Conservation (phyloP, 2,329 filamentous ascomycete genomes). For the Pyricularia grisea region DNA sequence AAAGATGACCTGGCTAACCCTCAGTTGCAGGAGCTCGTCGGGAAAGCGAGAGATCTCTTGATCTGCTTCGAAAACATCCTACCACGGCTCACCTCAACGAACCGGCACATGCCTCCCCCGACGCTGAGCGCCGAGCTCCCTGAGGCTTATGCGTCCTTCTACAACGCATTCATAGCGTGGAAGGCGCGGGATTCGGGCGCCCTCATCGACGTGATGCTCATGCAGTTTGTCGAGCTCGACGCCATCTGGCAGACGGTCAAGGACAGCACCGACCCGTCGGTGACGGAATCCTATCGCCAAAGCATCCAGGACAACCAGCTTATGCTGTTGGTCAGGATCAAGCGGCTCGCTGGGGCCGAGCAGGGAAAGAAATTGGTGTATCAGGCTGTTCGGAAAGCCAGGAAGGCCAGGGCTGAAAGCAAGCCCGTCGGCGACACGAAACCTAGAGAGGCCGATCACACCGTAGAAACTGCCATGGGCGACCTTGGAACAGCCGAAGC, state of each 20-base stretch:
- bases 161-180: conserved; percentile 75
- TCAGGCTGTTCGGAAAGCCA: conserved; percentile 63
- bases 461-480: conserved; percentile 25
- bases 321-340: conserved; percentile 70
- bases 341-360: conserved; percentile 64
- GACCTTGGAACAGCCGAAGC: conserved; percentile 21
- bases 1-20: conserved; percentile 50
- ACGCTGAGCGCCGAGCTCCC: conserved; percentile 53
- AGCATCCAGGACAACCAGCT: conserved; percentile 76
- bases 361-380: conserved; percentile 64
- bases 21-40: conserved; percentile 61
- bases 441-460: conserved; percentile 48
- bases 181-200: conserved; percentile 72
- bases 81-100: conserved; percentile 53
- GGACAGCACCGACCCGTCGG: conserved; percentile 63
- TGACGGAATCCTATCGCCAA: conserved; percentile 66
- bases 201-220: conserved; percentile 75
- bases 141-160: conserved; percentile 63
- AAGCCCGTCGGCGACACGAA: conserved; percentile 61
- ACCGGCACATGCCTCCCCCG: conserved; percentile 57
- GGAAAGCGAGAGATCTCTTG: conserved; percentile 67
- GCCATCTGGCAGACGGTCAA: conserved; percentile 78
- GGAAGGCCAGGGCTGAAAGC: conserved; percentile 54
- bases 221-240: conserved; percentile 76
- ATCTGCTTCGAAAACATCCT: conserved; percentile 70